phyloP scores from a whole-genome alignment of 148 eudicot species.

The Arbutus unedo region DNA sequence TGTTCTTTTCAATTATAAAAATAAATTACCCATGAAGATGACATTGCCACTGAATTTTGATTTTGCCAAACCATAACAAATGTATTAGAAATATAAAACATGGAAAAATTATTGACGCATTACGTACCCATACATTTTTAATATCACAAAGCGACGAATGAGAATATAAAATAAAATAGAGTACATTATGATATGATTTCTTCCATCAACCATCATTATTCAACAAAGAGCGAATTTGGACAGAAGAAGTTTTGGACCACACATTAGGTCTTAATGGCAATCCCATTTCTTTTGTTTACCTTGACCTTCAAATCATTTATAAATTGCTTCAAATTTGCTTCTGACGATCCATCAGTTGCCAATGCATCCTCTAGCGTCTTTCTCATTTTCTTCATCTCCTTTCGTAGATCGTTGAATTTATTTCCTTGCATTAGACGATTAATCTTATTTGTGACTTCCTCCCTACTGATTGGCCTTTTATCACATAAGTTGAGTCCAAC shows the following conservation, averaged over 20 bases:
- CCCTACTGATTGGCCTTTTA: not conserved
- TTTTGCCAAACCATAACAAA: too few species aligned
- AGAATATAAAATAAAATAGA: not conserved
- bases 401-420: slow-evolving; percentile 11
- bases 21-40: too few species aligned
- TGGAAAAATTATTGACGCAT: too few species aligned
- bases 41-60: too few species aligned
- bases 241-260: not conserved
- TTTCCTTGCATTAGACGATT: slow-evolving; percentile 25
- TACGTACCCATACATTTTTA: too few species aligned
- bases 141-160: too few species aligned
- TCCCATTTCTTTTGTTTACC: not conserved
- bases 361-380: slow-evolving; percentile 27
- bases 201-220: not conserved
- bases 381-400: slow-evolving; percentile 17
- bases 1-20: too few species aligned
- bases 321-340: slow-evolving; percentile 22
- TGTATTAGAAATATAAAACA: too few species aligned
- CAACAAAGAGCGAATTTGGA: not conserved
- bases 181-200: too few species aligned
- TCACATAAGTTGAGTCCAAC: slow-evolving; percentile 34
- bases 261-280: not conserved
- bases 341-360: slow-evolving; percentile 23
- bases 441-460: slow-evolving; percentile 28
- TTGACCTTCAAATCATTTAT: slow-evolving; percentile 28